These are phyloP conservation scores for Trichoderma sp. DNA, from an alignment of 2,329 filamentous ascomycete species.

Conservation along the genomic window DNA sequence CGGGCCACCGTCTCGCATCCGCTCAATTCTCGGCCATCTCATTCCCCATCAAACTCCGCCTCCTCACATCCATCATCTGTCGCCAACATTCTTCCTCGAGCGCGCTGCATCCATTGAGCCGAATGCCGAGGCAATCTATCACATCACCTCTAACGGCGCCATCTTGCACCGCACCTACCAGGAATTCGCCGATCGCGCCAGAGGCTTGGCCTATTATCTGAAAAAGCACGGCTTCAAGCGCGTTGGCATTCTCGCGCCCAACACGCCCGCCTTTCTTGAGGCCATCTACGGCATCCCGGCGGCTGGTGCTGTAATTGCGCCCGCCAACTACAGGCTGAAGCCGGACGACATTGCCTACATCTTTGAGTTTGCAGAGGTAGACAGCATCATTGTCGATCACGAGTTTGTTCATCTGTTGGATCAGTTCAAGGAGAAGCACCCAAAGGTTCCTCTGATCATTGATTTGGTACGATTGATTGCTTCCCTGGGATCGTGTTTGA, in stretches of 20 bases:
- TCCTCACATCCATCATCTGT: constrained; percentile 72
- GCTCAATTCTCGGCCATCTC: constrained; percentile 55
- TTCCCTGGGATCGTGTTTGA: background rate
- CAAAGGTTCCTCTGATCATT: constrained; percentile 68
- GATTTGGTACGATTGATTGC: constrained; percentile 52
- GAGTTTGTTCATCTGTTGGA: constrained; percentile 74
- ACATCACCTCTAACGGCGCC: constrained; percentile 75
- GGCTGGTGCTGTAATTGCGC: constrained; percentile 74
- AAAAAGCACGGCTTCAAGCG: constrained; percentile 69
- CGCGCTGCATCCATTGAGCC: constrained; percentile 87
- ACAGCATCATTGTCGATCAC: constrained; percentile 80
- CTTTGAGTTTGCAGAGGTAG: constrained; percentile 81
- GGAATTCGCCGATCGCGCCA: constrained; percentile 79
- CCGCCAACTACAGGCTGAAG: constrained; percentile 65
- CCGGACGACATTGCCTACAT: constrained; percentile 87
- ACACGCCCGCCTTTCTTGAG: constrained; percentile 93
- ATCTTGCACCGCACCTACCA: constrained; percentile 73
- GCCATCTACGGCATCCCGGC: constrained; percentile 83
- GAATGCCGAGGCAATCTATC: constrained; percentile 78
- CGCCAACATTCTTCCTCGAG: constrained; percentile 82
- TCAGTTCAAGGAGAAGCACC: constrained; percentile 59
- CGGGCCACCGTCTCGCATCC: constrained; percentile 59
- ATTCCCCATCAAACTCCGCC: constrained; percentile 36
- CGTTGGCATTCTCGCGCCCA: constrained; percentile 84
- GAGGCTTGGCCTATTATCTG: constrained; percentile 85